Evolutionary conservation across 2,329 filamentous ascomycete species (phyloP).

Genomic region (Fusarium buxicola): DNA sequence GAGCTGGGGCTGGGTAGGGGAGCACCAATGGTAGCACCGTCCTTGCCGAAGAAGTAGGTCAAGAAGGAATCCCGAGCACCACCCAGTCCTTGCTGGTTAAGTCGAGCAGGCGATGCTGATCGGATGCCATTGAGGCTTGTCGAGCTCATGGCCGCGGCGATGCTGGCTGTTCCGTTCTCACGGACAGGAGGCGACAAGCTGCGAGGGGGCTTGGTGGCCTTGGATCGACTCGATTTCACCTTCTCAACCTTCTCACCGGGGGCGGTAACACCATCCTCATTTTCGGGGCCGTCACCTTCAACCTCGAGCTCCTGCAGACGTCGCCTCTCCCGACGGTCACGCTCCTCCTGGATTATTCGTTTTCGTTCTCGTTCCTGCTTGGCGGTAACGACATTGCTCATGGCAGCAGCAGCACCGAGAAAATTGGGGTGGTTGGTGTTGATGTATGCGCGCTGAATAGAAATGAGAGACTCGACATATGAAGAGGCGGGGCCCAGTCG

Average conservation of each 20-base stretch:
- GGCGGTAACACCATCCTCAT: slow-evolving; percentile 60
- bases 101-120: slow-evolving; percentile 59
- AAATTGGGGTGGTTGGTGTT: slow-evolving; percentile 99
- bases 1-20: slow-evolving; percentile 51
- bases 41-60: slow-evolving; percentile 99
- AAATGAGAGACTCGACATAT: slow-evolving; percentile 96
- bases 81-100: slow-evolving; percentile 69
- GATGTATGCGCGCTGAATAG: slow-evolving; percentile 98
- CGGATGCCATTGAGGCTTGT: slow-evolving; percentile 63
- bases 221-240: slow-evolving; percentile 52
- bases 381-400: slow-evolving; percentile 95
- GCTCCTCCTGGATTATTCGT: slow-evolving; percentile 81
- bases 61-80: slow-evolving; percentile 89
- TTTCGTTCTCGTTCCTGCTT: slow-evolving; percentile 96
- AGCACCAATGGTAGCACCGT: slow-evolving; percentile 66
- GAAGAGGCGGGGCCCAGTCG: slow-evolving; percentile 87
- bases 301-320: slow-evolving; percentile 84
- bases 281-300: slow-evolving; percentile 79
- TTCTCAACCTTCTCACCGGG: slow-evolving; percentile 64
- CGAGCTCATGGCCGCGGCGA: slow-evolving; percentile 68
- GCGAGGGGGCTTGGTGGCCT: slow-evolving; percentile 62
- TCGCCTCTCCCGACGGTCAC: slow-evolving; percentile 84
- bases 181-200: slow-evolving; percentile 87
- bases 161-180: slow-evolving; percentile 71
- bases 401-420: slow-evolving; percentile 93